These are phyloP conservation scores for Lunularia cruciata DNA, from an alignment of 225 moss, liverwort and hornwort species.

Conservation along the genomic window DNA sequence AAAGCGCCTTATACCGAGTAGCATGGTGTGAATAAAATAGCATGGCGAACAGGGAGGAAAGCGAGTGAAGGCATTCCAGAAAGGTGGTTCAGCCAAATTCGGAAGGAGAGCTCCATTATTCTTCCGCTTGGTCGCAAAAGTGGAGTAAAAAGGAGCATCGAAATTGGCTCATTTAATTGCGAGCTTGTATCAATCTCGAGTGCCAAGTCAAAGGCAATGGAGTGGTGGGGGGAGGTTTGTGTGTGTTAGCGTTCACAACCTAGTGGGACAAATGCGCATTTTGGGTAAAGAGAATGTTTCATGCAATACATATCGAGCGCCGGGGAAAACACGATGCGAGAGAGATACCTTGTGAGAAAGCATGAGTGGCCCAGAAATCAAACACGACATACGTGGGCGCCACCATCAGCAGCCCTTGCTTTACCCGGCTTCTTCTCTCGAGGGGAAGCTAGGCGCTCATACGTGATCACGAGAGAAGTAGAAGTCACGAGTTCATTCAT, in stretches of 20 bases:
- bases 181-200: too few species aligned
- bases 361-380: constrained; percentile 2
- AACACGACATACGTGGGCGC: constrained; percentile 3
- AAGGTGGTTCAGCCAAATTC: not conserved
- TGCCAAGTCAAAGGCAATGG: too few species aligned
- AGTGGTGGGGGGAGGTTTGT: too few species aligned
- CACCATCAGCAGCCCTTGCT: not conserved
- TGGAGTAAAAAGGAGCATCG: not conserved
- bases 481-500: too few species aligned
- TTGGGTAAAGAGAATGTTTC: constrained; percentile 9
- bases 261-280: constrained; percentile 4
- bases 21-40: too few species aligned
- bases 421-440: not conserved
- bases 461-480: too few species aligned
- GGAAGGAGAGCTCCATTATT: not conserved
- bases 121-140: not conserved
- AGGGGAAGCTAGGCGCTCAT: too few species aligned
- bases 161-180: too few species aligned
- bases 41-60: too few species aligned
- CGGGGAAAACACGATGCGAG: not conserved
- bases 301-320: not conserved
- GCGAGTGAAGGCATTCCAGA: not conserved
- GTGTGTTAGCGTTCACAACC: not conserved
- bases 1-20: too few species aligned
- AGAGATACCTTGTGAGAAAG: not conserved